These are phyloP conservation scores for Cystofilobasidium ferigula DNA, from an alignment of 768 basidiomycete species.

Conservation along the genomic window DNA sequence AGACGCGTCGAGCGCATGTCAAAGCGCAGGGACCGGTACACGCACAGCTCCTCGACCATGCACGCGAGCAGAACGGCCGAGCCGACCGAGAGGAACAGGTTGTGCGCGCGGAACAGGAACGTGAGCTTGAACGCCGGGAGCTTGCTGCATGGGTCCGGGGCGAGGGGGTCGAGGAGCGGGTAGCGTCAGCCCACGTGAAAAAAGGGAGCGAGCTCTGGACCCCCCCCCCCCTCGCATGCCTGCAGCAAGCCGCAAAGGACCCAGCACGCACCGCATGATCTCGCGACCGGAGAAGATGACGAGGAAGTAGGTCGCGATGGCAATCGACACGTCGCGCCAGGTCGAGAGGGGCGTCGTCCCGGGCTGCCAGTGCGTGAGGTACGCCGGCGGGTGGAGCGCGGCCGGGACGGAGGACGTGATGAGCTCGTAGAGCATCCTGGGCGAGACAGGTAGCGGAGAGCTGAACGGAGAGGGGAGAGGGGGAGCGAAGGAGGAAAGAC, in stretches of 20 bases:
- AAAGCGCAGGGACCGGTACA: conserved; percentile 5
- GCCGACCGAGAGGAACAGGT: conserved; percentile 72
- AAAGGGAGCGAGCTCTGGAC: conserved; percentile 9
- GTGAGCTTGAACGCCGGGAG: conserved; percentile 50
- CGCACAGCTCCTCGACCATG: conserved; percentile 76
- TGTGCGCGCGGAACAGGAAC: conserved; percentile 75
- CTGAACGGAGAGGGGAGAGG: background rate
- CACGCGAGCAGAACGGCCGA: conserved; percentile 73
- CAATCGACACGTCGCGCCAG: conserved; percentile 52
- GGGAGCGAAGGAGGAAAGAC: background rate
- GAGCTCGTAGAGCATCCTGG: conserved; percentile 20
- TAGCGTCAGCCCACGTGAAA: background rate
- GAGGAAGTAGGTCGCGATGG: conserved; percentile 70
- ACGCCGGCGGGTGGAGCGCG: conserved; percentile 39
- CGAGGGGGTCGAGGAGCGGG: background rate
- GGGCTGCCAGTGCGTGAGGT: conserved; percentile 51
- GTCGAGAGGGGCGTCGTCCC: conserved; percentile 76
- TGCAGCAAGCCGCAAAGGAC: background rate
- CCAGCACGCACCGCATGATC: conserved; percentile 56
- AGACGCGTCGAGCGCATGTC: background rate
- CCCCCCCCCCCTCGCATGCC: no score
- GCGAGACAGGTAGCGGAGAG: background rate
- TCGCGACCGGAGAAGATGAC: conserved; percentile 74
- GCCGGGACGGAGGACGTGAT: conserved; percentile 28
- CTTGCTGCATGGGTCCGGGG: conserved; percentile 30